These are phyloP conservation scores for Casaregolazyma lundiana DNA, from an alignment of 1,139 yeast species.

Conservation along the genomic window DNA sequence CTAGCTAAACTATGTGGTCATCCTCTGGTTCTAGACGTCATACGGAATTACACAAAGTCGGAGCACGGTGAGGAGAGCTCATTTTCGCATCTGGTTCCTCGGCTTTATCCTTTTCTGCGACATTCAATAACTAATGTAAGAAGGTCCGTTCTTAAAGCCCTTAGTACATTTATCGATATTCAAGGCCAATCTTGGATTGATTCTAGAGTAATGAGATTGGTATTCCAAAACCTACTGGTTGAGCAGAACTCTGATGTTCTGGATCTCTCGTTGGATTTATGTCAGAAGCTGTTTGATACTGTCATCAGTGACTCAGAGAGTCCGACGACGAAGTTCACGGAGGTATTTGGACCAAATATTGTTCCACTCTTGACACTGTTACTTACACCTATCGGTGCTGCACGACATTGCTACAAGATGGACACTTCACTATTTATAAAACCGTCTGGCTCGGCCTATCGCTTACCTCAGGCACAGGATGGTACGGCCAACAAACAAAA, in stretches of 20 bases:
- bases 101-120: slow-evolving; percentile 85
- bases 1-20: slow-evolving; percentile 84
- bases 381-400: slow-evolving; percentile 93
- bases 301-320: slow-evolving; percentile 30
- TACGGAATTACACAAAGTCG: slow-evolving; percentile 53
- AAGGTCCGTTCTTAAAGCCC: slow-evolving; percentile 77
- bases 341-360: slow-evolving; percentile 41
- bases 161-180: slow-evolving; percentile 63
- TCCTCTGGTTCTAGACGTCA: slow-evolving; percentile 64
- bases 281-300: slow-evolving; percentile 51
- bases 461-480: slow-evolving; percentile 15
- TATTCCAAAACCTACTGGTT: slow-evolving; percentile 81
- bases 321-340: slow-evolving; percentile 20
- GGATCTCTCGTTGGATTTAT: slow-evolving; percentile 58
- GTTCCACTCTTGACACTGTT: slow-evolving; percentile 62
- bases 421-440: slow-evolving; percentile 65
- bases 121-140: slow-evolving; percentile 93
- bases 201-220: slow-evolving; percentile 62
- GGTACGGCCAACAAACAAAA: slow-evolving; percentile 2
- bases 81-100: slow-evolving; percentile 78
- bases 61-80: slow-evolving; percentile 45
- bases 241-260: slow-evolving; percentile 82
- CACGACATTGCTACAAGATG: slow-evolving; percentile 85
- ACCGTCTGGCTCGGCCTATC: slow-evolving; percentile 65
- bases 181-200: slow-evolving; percentile 74